Conservation (phyloP, 169 alveolate species). For the Eimeria sp. region DNA sequence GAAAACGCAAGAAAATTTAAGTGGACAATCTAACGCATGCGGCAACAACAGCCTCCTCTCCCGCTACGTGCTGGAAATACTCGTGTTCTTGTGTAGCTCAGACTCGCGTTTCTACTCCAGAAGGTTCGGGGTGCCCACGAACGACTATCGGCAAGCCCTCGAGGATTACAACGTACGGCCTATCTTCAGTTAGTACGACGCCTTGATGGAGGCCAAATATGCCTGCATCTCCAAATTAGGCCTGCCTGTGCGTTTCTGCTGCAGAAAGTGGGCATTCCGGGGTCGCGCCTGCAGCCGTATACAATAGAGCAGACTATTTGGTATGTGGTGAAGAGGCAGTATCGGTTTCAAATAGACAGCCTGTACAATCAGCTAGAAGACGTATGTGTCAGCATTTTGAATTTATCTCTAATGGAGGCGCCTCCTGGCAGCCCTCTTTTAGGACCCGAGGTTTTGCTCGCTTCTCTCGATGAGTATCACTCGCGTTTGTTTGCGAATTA, state of each 20-base stretch:
- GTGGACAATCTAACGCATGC: background rate
- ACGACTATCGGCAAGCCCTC: conserved; percentile 53
- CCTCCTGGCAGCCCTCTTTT: conserved; percentile 7
- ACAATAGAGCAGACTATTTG: conserved; percentile 78
- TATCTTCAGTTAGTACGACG: background rate
- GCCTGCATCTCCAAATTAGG: background rate
- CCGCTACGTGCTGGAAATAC: conserved; percentile 61
- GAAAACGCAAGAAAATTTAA: background rate
- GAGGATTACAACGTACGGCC: conserved; percentile 33
- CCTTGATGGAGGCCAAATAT: background rate
- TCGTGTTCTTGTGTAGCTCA: conserved; percentile 60
- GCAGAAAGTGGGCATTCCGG: conserved; percentile 28
- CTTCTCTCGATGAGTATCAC: conserved; percentile 67
- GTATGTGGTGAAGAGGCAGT: conserved; percentile 77
- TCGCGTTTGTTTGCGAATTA: conserved; percentile 73
- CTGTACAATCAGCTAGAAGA: conserved; percentile 76
- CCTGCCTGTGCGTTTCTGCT: background rate
- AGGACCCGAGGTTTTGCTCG: conserved; percentile 71
- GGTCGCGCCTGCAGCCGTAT: conserved; percentile 17
- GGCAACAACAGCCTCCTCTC: conserved; percentile 52
- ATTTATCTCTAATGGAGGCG: conserved; percentile 49
- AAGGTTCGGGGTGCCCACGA: conserved; percentile 39
- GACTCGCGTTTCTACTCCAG: conserved; percentile 72
- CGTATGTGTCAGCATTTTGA: conserved; percentile 66
- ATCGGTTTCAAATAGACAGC: conserved; percentile 76